Percentiles rank a stretch among this genome's conserved stretches.
phyloP scores from a whole-genome alignment of 441 rosid species.

The Daphne laureola region DNA sequence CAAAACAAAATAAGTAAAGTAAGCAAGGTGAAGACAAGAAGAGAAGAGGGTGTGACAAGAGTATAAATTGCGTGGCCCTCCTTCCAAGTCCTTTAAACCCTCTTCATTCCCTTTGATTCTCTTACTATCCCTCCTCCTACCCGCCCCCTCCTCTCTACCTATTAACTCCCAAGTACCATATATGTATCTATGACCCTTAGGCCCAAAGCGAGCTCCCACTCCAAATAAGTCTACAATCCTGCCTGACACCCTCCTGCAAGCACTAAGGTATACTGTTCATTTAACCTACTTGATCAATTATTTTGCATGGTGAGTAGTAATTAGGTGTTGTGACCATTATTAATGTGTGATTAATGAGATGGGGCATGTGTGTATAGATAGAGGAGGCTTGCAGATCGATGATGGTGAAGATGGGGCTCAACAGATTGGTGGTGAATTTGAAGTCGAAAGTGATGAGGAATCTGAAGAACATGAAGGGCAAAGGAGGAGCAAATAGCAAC shows the following conservation, averaged over 20 bases:
- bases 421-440: slow-evolving; percentile 48
- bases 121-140: background rate
- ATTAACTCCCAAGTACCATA: background rate
- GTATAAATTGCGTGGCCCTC: slow-evolving; percentile 17
- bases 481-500: background rate
- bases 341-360: too few species aligned
- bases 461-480: slow-evolving; percentile 39
- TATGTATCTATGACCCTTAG: background rate
- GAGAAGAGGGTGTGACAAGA: background rate
- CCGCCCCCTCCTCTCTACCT: slow-evolving; percentile 5
- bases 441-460: slow-evolving; percentile 60
- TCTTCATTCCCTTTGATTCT: slow-evolving; percentile 6
- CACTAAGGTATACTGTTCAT: background rate
- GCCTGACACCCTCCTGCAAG: background rate
- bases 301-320: background rate
- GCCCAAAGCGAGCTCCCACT: background rate
- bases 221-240: background rate
- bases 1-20: too few species aligned
- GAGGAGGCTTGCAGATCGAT: too few species aligned
- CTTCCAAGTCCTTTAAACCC: slow-evolving; percentile 13
- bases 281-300: background rate
- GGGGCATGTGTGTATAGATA: too few species aligned
- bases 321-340: too few species aligned
- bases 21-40: too few species aligned
- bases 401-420: slow-evolving; percentile 49